These are phyloP conservation scores for Pythium phragmitis DNA, from an alignment of 352 stramenopile species.

Conservation along the genomic window DNA sequence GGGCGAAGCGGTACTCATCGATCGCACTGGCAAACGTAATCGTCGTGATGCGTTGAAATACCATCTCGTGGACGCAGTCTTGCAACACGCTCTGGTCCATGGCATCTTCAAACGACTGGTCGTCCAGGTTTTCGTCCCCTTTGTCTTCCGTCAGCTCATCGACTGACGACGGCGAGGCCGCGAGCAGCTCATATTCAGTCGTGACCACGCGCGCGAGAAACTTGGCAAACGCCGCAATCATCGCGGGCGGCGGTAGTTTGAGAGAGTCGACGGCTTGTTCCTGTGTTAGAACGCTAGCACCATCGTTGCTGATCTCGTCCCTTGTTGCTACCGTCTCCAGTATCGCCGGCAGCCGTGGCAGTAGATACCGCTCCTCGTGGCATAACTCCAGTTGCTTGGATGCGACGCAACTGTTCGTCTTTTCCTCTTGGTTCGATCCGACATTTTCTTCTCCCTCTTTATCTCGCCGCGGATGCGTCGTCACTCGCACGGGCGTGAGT, in stretches of 20 bases:
- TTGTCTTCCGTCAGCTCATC: not conserved
- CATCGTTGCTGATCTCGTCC: not conserved
- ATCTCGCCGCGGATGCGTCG: not conserved
- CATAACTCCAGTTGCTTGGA: not conserved
- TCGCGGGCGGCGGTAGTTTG: conserved; percentile 19
- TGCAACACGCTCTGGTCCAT: conserved; percentile 22
- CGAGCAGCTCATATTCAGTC: conserved; percentile 25
- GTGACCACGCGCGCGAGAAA: conserved; percentile 26
- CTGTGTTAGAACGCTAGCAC: not conserved
- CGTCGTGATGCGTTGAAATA: conserved; percentile 17
- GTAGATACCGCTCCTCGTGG: conserved; percentile 11
- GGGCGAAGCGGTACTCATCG: conserved; percentile 15
- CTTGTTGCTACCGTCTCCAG: not conserved
- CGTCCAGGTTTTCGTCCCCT: conserved; percentile 2
- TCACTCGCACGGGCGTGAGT: conserved; percentile 6
- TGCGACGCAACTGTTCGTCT: not conserved
- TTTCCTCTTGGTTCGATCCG: conserved; percentile 9
- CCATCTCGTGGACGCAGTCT: conserved; percentile 28
- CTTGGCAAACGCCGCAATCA: conserved; percentile 24
- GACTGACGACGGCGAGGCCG: not conserved
- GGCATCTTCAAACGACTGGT: conserved; percentile 4
- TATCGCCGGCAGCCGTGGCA: conserved; percentile 2
- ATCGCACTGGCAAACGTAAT: conserved; percentile 18
- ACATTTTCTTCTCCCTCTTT: not conserved
- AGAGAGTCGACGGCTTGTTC: conserved; percentile 12